Evolutionary conservation across 225 moss, liverwort and hornwort species (phyloP), one percentile per base, ranked within the genome.

Genomic region (Pseudisothecium myosuroides): DNA sequence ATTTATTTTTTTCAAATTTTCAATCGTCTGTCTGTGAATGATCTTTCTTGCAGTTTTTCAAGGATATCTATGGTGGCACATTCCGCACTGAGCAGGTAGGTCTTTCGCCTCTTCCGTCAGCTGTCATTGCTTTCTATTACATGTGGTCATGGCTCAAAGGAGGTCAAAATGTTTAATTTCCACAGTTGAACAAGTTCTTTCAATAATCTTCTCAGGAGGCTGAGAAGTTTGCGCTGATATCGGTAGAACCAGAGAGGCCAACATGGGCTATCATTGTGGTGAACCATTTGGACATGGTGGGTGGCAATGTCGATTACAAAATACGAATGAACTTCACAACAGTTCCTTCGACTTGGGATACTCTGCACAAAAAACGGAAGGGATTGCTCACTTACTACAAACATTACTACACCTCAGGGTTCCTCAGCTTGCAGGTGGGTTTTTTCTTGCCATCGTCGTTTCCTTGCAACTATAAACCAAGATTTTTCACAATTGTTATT

Each of bases 321-420:
- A 96, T 98, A 55, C 95, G 98, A 34, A 98, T 98, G 98, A 98
- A 98, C 91, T 98, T 95, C 87, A 98, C 98, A 32, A 96, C 98
- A 8, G 94, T 97, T 11, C 98, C 98, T 73, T 82, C 88, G 11
- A 97, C 98, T 41, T 91, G 91, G 91, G 86, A 86, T 54, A 88
- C 89, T 10, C 83, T 96, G 45, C 97, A 98, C 91, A 96, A 89
- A 52, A 90, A 91, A 31, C 94, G 90, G 65, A 97, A 96, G 90
- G 95, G 97, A 56, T 85, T 98, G 55, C 94, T 95, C 49, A 49
- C 90, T 24, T 90, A 88, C 82, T 98, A 97, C 90, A 95, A 98
- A 86, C 86, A 90, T 24, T 98, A 98, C 81, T 98, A 95, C 86
- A 96, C 98, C 61, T 97, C 98, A 52, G 98, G 98, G 60, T 98